Conservation (phyloP, 2,329 filamentous ascomycete species). For the Leptographium flavum region DNA sequence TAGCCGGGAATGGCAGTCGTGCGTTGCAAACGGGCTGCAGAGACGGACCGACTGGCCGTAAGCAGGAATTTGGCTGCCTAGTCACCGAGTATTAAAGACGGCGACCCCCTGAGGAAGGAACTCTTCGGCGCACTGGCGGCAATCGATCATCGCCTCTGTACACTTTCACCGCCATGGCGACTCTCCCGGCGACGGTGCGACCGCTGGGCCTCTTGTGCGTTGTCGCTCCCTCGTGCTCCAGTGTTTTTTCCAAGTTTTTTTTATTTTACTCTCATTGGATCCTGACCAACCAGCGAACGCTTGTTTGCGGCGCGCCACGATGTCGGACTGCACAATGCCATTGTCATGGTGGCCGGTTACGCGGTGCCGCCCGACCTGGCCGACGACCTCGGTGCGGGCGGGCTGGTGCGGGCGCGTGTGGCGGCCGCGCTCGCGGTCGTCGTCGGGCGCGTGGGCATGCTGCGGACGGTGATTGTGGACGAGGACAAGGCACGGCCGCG, state of each 20-base stretch:
- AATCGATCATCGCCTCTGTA: too few relatives aligned
- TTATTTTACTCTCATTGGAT: too few relatives aligned
- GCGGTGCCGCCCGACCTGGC: conserved; percentile 3
- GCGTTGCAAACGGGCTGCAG: too few relatives aligned
- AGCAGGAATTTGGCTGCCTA: too few relatives aligned
- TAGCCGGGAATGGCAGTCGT: too few relatives aligned
- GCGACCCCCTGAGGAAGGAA: too few relatives aligned
- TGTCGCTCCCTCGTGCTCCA: not conserved
- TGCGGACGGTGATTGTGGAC: conserved; percentile 32
- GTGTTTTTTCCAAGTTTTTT: not conserved
- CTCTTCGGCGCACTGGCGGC: too few relatives aligned
- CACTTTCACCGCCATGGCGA: too few relatives aligned
- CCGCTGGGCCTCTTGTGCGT: conserved; percentile 7
- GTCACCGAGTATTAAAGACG: too few relatives aligned
- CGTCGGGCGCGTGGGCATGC: conserved; percentile 27
- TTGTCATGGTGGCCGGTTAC: conserved; percentile 32
- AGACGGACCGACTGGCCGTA: too few relatives aligned
- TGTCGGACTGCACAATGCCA: conserved; percentile 31
- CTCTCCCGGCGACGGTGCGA: not conserved
- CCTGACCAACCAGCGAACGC: conserved; percentile 21
- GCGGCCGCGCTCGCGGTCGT: conserved; percentile 25
- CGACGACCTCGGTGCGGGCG: too few relatives aligned
- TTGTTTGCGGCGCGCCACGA: conserved; percentile 31
- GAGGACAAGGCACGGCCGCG: conserved; percentile 27
- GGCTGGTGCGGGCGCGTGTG: conserved; percentile 14